Evolutionary conservation across 768 basidiomycete genomes (phyloP).

Genomic region (Russula emetica): DNA sequence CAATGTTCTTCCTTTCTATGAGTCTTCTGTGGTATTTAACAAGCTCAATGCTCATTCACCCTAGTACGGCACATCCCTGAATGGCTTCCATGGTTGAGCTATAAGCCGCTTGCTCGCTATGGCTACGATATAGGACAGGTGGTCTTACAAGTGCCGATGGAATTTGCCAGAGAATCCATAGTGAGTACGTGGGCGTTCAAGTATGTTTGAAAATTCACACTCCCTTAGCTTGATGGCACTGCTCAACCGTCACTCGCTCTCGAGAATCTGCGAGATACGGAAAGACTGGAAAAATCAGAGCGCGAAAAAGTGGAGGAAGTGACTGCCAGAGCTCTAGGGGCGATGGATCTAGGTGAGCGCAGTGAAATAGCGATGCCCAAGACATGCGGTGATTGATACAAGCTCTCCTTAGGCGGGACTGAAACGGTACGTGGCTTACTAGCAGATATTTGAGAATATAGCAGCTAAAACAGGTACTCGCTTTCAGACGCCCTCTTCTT

Average conservation of each 20-base stretch:
- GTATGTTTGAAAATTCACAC: neutral
- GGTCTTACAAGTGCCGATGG: neutral
- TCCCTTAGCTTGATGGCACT: too few species aligned
- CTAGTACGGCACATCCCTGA: slow-evolving; percentile 12
- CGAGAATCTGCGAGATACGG: too few species aligned
- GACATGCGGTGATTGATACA: too few species aligned
- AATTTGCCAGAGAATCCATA: neutral
- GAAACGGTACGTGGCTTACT: slow-evolving; percentile 6
- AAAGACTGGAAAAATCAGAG: too few species aligned
- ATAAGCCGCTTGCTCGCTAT: slow-evolving; percentile 6
- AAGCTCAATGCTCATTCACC: neutral
- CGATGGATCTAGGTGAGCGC: too few species aligned
- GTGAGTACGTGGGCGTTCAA: neutral
- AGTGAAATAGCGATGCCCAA: too few species aligned
- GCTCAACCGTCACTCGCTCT: too few species aligned
- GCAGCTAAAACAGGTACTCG: neutral
- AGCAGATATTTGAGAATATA: neutral
- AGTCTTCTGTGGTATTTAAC: neutral
- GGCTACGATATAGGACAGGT: neutral
- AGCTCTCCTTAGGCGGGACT: slow-evolving; percentile 6
- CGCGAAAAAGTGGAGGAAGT: too few species aligned
- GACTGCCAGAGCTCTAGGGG: too few species aligned
- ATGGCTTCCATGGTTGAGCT: slow-evolving; percentile 16
- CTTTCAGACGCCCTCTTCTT: neutral
- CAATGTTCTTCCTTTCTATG: slow-evolving; percentile 1